These are phyloP conservation scores for Purshia tridentata DNA, from an alignment of 306 rosid genomes.

Conservation along the genomic window DNA sequence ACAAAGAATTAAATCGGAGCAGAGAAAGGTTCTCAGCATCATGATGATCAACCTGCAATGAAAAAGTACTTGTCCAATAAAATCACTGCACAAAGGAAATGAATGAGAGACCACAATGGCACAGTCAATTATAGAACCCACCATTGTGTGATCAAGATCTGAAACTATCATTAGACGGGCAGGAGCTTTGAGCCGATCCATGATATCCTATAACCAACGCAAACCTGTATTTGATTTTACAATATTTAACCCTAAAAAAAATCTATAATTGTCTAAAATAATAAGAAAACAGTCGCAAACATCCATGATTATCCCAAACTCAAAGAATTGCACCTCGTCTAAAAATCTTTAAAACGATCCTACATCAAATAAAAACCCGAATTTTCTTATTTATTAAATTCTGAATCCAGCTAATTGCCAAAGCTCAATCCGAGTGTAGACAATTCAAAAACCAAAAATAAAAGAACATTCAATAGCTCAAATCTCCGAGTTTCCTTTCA, in stretches of 20 bases:
- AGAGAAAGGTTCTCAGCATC: constrained; percentile 77
- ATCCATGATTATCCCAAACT: too few relatives aligned
- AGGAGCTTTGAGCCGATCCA: constrained; percentile 61
- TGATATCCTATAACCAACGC: constrained; percentile 35
- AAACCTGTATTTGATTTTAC: constrained; percentile 26
- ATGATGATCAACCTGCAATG: constrained; percentile 90
- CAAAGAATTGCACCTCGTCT: too few relatives aligned
- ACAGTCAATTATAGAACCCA: constrained; percentile 25
- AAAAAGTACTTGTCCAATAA: constrained; percentile 21
- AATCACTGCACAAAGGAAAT: constrained; percentile 24
- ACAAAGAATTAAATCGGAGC: constrained; percentile 79
- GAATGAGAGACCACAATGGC: constrained; percentile 2
- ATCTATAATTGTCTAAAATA: too few relatives aligned
- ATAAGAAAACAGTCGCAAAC: too few relatives aligned
- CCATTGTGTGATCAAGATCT: constrained; percentile 99
- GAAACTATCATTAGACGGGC: constrained; percentile 92
- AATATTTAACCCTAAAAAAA: too few relatives aligned
- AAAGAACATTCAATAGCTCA: neutral
- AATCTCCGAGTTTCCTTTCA: neutral
- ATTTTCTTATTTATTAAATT: too few relatives aligned
- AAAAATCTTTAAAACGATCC: neutral
- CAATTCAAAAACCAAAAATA: neutral
- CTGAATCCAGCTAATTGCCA: neutral
- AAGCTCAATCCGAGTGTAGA: neutral
- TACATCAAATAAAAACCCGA: neutral